Percentiles rank a stretch among this genome's conserved stretches.
Evolutionary conservation across 2,329 filamentous ascomycete genomes (phyloP).

Genomic region (Fusarium sambucinum): DNA sequence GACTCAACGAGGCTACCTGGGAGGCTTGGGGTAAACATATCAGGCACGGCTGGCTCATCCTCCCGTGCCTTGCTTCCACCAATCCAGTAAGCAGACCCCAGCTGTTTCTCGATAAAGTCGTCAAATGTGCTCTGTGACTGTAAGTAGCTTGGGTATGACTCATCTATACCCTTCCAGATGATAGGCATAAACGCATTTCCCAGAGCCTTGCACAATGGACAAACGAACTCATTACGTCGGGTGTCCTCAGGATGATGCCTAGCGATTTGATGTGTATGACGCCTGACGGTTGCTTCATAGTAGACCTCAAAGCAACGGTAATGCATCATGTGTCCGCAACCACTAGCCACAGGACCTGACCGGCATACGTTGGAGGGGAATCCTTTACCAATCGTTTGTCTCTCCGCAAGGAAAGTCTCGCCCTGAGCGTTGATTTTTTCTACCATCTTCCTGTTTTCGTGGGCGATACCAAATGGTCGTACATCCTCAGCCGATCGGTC

Average conservation of each 20-base stretch:
- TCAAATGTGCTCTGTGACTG: constrained; percentile 71
- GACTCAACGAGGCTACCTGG: constrained; percentile 55
- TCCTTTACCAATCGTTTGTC: constrained; percentile 88
- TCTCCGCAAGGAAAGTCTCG: constrained; percentile 76
- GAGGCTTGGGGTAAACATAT: constrained; percentile 53
- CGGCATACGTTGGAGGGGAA: constrained; percentile 77
- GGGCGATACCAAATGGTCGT: constrained; percentile 90
- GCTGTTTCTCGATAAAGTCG: constrained; percentile 73
- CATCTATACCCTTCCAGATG: constrained; percentile 92
- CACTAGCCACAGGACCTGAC: constrained; percentile 84
- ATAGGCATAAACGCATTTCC: constrained; percentile 96
- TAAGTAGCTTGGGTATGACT: constrained; percentile 82
- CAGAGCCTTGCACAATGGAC: constrained; percentile 94
- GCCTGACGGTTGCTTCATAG: constrained; percentile 82
- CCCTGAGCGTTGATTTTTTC: constrained; percentile 81
- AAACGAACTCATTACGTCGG: constrained; percentile 88
- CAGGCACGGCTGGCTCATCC: constrained; percentile 49
- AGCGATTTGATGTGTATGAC: constrained; percentile 93
- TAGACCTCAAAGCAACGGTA: constrained; percentile 95
- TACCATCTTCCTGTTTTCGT: constrained; percentile 83
- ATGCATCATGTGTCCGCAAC: constrained; percentile 99
- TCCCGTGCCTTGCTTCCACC: constrained; percentile 56
- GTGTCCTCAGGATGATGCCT: constrained; percentile 90
- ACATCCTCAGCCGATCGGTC: constrained; percentile 86
- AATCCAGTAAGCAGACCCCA: constrained; percentile 60